These are phyloP conservation scores for Papiliotrema laurentii DNA, from an alignment of 1,284 basidiomycete species.

Conservation along the genomic window DNA sequence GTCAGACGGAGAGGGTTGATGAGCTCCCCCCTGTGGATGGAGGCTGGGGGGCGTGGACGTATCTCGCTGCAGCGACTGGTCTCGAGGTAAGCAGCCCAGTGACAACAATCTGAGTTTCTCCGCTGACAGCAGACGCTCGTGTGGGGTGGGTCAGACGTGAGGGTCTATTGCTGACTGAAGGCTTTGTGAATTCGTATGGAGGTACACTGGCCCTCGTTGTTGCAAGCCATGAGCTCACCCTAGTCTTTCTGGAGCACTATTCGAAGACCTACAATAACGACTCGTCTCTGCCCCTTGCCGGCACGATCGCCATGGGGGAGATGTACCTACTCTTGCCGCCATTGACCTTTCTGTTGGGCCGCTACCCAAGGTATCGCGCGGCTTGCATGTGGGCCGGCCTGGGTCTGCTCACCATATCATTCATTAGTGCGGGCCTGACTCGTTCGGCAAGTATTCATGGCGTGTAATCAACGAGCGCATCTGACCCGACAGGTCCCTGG, in stretches of 20 bases:
- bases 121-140: slow-evolving; percentile 13
- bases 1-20: not conserved
- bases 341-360: slow-evolving; percentile 16
- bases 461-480: not conserved
- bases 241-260: slow-evolving; percentile 26
- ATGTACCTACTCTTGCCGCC: slow-evolving; percentile 27
- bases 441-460: slow-evolving; percentile 5
- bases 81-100: slow-evolving; percentile 12
- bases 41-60: slow-evolving; percentile 23
- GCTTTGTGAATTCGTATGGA: slow-evolving; percentile 23
- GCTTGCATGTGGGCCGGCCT: slow-evolving; percentile 22
- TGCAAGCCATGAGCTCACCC: not conserved
- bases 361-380: slow-evolving; percentile 13
- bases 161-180: slow-evolving; percentile 4
- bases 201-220: slow-evolving; percentile 6
- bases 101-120: not conserved
- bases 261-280: slow-evolving; percentile 8
- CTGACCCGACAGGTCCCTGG: slow-evolving; percentile 6
- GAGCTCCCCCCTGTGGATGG: slow-evolving; percentile 20
- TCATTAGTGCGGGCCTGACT: slow-evolving; percentile 18
- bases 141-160: slow-evolving; percentile 16
- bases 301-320: slow-evolving; percentile 19
- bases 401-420: slow-evolving; percentile 10
- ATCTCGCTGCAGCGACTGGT: slow-evolving; percentile 18
- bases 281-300: slow-evolving; percentile 17